phyloP scores from a whole-genome alignment of 2,329 filamentous ascomycete species.

The Furcasterigmium furcatum region DNA sequence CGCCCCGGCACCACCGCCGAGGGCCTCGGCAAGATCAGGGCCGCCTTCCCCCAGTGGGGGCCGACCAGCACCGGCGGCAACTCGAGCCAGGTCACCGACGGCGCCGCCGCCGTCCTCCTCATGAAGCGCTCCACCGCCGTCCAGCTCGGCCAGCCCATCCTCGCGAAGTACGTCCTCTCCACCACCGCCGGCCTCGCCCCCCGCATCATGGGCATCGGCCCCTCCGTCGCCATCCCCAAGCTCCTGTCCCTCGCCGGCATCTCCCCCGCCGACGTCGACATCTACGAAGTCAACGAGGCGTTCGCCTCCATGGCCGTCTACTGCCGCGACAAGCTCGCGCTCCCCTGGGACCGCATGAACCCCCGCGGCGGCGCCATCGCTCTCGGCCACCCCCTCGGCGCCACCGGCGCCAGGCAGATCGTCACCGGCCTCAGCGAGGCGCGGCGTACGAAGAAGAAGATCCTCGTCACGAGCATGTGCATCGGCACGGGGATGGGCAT shows the following conservation, averaged over 20 bases:
- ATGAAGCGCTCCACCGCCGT: conserved; percentile 93
- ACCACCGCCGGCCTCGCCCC: conserved; percentile 88
- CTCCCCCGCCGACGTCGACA: conserved; percentile 76
- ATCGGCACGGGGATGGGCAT: conserved; percentile 68
- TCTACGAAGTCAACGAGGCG: conserved; percentile 94
- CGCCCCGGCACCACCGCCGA: conserved; percentile 87
- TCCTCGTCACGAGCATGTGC: conserved; percentile 90
- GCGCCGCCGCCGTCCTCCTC: conserved; percentile 80
- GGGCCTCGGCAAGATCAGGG: conserved; percentile 76
- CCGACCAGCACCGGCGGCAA: conserved; percentile 87
- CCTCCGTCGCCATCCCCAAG: conserved; percentile 73
- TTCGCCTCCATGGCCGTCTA: conserved; percentile 98
- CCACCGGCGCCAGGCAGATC: conserved; percentile 76
- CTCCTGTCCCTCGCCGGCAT: conserved; percentile 78
- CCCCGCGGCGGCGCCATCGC: conserved; percentile 79
- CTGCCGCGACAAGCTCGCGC: conserved; percentile 69
- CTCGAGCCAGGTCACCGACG: conserved; percentile 91
- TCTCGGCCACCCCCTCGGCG: conserved; percentile 77
- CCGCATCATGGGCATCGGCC: conserved; percentile 94
- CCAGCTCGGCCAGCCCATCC: conserved; percentile 82
- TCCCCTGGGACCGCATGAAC: conserved; percentile 78
- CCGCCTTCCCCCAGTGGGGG: conserved; percentile 88
- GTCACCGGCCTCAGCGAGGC: conserved; percentile 87
- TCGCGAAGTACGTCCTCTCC: conserved; percentile 91
- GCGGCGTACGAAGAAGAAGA: conserved; percentile 81